Conservation (phyloP, 331 rosid genomes). For the Cucumis variabilis region DNA sequence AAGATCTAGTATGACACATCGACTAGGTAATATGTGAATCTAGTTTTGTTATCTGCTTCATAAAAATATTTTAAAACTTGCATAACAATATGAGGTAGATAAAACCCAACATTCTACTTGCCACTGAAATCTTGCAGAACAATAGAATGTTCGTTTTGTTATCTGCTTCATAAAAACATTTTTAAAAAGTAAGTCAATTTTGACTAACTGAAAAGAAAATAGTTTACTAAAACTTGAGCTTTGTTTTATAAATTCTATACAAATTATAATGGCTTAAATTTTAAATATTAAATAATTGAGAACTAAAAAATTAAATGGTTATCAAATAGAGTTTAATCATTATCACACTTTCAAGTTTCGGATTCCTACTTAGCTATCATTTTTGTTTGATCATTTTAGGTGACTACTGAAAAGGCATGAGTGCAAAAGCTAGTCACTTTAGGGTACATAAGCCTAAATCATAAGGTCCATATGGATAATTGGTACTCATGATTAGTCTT, state of each 20-base stretch:
- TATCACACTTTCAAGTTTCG: background rate
- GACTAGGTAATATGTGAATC: slow-evolving; percentile 58
- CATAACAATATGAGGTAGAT: too few relatives aligned
- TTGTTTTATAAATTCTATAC: too few relatives aligned
- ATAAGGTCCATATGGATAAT: slow-evolving; percentile 26
- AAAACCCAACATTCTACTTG: too few relatives aligned
- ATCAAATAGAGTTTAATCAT: background rate
- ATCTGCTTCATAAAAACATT: background rate
- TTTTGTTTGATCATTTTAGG: slow-evolving; percentile 51
- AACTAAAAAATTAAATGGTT: background rate
- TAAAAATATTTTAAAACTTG: too few relatives aligned
- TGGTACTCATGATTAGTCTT: background rate
- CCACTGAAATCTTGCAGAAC: too few relatives aligned
- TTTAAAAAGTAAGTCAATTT: background rate
- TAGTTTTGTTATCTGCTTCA: background rate
- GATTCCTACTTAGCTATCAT: background rate
- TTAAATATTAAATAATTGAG: background rate
- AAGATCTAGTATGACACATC: slow-evolving; percentile 85
- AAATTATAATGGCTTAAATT: background rate
- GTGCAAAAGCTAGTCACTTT: slow-evolving; percentile 69
- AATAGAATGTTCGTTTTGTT: background rate
- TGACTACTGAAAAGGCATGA: slow-evolving; percentile 82
- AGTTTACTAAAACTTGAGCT: background rate
- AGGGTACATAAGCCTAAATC: slow-evolving; percentile 62
- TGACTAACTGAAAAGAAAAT: background rate